phyloP scores from a whole-genome alignment of 768 basidiomycete genomes.

The Infundibulicybe gibba region DNA sequence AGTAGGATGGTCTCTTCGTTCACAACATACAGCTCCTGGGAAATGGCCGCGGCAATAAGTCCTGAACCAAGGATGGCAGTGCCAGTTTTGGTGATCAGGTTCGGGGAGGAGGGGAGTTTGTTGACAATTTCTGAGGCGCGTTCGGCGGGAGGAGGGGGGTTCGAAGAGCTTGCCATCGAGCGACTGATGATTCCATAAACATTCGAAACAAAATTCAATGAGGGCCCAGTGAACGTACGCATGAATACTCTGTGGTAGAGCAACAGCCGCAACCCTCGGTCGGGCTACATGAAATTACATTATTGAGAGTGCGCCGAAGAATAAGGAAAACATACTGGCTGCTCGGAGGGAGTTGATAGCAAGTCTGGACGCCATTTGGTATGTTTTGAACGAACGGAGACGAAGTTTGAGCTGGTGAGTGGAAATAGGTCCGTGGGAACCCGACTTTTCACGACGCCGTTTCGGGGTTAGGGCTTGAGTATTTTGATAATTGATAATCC shows the following conservation, averaged over 20 bases:
- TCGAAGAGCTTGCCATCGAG: conserved; percentile 56
- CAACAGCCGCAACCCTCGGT: conserved; percentile 44
- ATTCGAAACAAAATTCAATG: conserved; percentile 7
- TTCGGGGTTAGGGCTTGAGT: too few species aligned
- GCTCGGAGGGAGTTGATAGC: conserved; percentile 61
- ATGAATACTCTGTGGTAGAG: conserved; percentile 40
- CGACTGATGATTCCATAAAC: conserved; percentile 40
- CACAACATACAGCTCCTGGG: conserved; percentile 95
- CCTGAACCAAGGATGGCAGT: conserved; percentile 89
- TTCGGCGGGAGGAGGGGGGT: conserved; percentile 73
- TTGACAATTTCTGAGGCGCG: conserved; percentile 90
- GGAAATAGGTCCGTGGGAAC: conserved; percentile 32
- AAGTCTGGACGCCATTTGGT: conserved; percentile 67
- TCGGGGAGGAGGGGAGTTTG: conserved; percentile 78
- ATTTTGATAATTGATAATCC: too few species aligned
- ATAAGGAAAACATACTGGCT: conserved; percentile 38
- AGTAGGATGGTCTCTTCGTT: conserved; percentile 95
- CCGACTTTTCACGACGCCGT: conserved; percentile 34
- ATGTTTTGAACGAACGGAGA: conserved; percentile 20
- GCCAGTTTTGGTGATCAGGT: conserved; percentile 93
- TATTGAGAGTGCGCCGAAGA: too few species aligned
- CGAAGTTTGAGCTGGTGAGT: conserved; percentile 21
- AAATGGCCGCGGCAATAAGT: conserved; percentile 87
- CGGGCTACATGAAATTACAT: conserved; percentile 35
- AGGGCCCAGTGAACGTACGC: conserved; percentile 33